phyloP scores from a whole-genome alignment of 306 rosid genomes.

The Quercus gilva region DNA sequence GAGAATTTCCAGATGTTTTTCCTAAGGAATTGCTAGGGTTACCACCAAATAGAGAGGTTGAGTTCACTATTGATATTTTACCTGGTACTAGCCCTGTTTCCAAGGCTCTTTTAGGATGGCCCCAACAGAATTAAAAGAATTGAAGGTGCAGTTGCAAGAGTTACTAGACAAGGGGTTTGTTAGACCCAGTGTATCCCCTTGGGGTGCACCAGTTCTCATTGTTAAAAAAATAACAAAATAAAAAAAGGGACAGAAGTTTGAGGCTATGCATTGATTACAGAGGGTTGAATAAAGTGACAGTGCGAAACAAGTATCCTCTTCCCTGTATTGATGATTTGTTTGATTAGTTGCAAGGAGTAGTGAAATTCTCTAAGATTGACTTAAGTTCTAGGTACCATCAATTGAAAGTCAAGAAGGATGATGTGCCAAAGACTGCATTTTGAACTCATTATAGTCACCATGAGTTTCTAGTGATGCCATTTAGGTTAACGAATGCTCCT shows the following conservation, averaged over 20 bases:
- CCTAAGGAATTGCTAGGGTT: too few species aligned
- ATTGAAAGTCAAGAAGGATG: background rate
- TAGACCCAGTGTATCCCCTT: too few species aligned
- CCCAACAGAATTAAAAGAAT: too few species aligned
- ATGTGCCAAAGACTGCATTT: background rate
- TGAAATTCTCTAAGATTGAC: background rate
- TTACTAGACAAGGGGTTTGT: too few species aligned
- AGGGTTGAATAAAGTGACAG: background rate
- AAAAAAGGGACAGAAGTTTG: background rate
- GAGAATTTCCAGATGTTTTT: too few species aligned
- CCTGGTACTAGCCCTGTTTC: too few species aligned
- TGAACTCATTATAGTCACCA: background rate
- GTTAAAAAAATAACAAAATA: too few species aligned
- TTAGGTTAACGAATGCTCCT: background rate
- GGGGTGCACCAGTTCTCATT: too few species aligned
- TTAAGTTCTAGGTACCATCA: background rate
- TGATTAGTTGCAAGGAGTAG: background rate
- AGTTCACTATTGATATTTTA: too few species aligned
- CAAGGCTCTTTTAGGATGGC: too few species aligned
- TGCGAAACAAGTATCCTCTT: background rate
- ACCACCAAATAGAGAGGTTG: too few species aligned
- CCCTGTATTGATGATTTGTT: background rate
- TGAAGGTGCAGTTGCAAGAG: too few species aligned
- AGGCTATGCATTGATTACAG: background rate
- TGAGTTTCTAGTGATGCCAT: background rate